These are phyloP conservation scores for Linnemannia zychae DNA, from an alignment of 192 early-diverging fungal genomes.

Conservation along the genomic window DNA sequence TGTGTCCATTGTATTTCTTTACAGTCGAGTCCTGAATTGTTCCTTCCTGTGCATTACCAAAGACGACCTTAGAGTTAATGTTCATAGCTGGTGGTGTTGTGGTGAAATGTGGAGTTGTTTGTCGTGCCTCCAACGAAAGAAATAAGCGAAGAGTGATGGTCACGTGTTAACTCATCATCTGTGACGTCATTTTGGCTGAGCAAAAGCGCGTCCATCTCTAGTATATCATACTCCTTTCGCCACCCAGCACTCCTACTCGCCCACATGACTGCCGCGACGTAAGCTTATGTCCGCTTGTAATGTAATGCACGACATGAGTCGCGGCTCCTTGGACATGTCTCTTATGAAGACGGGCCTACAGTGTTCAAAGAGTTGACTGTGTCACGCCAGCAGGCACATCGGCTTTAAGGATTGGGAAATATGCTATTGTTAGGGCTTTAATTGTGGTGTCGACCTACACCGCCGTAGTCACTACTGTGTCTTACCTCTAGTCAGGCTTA, in stretches of 20 bases:
- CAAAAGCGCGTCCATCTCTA: too few species aligned
- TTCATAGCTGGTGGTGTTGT: constrained; percentile 32
- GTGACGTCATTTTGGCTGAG: too few species aligned
- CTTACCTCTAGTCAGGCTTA: constrained; percentile 30
- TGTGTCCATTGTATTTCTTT: too few species aligned
- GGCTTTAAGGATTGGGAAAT: constrained; percentile 11
- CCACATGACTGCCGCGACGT: too few species aligned
- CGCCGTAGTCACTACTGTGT: constrained; percentile 27
- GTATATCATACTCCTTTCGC: too few species aligned
- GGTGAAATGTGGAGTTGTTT: background rate
- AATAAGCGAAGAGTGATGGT: too few species aligned
- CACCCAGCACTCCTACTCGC: too few species aligned
- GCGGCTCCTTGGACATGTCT: constrained; percentile 20
- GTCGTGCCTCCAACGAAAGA: background rate
- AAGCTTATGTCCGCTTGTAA: background rate
- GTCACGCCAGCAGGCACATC: constrained; percentile 12
- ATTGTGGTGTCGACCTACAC: constrained; percentile 32
- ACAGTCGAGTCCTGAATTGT: background rate
- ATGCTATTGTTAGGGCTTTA: constrained; percentile 27
- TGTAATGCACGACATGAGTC: background rate
- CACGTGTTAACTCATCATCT: too few species aligned
- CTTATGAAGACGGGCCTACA: constrained; percentile 15
- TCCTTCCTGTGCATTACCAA: constrained; percentile 41
- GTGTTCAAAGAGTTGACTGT: constrained; percentile 21
- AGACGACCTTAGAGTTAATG: constrained; percentile 57